Evolutionary conservation across 2,329 filamentous ascomycete genomes (phyloP).

Genomic region (Apiospora sp.): DNA sequence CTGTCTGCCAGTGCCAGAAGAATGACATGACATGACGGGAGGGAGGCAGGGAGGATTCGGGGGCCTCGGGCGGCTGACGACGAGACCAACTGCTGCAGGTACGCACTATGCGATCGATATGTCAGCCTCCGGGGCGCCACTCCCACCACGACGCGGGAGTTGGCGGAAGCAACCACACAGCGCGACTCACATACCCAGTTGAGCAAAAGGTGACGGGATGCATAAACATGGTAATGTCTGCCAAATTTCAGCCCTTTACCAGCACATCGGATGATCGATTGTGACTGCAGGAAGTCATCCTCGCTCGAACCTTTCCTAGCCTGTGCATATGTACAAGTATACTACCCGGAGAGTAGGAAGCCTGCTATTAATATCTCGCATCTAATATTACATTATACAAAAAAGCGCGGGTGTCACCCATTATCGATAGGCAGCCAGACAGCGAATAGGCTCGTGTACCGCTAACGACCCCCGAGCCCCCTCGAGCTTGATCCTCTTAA

Average conservation of each 20-base stretch:
- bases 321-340: not conserved
- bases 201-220: not conserved
- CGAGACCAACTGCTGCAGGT: not conserved
- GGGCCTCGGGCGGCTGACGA: slow-evolving; percentile 4
- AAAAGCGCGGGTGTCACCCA: slow-evolving; percentile 1
- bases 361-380: slow-evolving; percentile 20
- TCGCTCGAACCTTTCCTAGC: not conserved
- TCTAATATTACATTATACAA: not conserved
- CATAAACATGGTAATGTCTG: slow-evolving; percentile 10
- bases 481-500: not conserved
- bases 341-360: not conserved
- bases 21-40: not conserved
- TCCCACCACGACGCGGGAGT: not conserved
- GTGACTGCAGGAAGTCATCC: not conserved
- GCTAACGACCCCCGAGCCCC: not conserved
- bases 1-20: not conserved
- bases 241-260: slow-evolving; percentile 5
- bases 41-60: not conserved
- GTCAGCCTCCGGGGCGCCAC: not conserved
- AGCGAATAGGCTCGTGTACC: slow-evolving; percentile 19
- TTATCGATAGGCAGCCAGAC: not conserved
- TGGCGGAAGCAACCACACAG: not conserved
- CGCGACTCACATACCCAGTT: slow-evolving; percentile 9
- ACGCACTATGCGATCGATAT: not conserved
- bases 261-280: slow-evolving; percentile 16